Conservation (phyloP, 1,139 yeast genomes). For the Geotrichum carabidarum region DNA sequence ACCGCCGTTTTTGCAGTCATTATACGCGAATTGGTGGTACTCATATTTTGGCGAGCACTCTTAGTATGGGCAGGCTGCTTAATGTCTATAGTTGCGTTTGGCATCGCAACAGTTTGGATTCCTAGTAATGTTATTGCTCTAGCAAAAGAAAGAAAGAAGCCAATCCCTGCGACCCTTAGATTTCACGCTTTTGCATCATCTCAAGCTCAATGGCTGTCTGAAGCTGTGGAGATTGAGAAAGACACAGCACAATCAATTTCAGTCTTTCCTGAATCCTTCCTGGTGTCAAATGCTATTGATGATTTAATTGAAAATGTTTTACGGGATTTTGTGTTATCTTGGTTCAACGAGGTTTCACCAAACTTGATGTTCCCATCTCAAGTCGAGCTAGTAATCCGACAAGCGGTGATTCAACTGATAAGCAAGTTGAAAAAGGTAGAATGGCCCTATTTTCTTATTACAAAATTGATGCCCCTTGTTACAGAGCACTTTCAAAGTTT, state of each 20-base stretch:
- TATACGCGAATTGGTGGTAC: slow-evolving; percentile 22
- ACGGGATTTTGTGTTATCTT: slow-evolving; percentile 56
- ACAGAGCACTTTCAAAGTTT: slow-evolving; percentile 60
- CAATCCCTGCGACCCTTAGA: slow-evolving; percentile 9
- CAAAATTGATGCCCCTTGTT: slow-evolving; percentile 57
- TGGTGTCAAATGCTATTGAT: slow-evolving; percentile 51
- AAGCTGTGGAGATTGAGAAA: background rate
- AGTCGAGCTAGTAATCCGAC: slow-evolving; percentile 47
- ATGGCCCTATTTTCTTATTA: slow-evolving; percentile 53
- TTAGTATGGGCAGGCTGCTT: slow-evolving; percentile 25
- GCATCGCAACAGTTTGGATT: slow-evolving; percentile 20
- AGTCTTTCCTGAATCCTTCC: slow-evolving; percentile 48
- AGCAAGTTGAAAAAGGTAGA: slow-evolving; percentile 46
- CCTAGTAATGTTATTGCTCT: slow-evolving; percentile 18
- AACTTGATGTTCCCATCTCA: slow-evolving; percentile 46
- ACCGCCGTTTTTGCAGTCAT: slow-evolving; percentile 24
- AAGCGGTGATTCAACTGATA: slow-evolving; percentile 43
- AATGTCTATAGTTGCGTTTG: slow-evolving; percentile 20
- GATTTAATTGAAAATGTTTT: slow-evolving; percentile 50
- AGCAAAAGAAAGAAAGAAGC: slow-evolving; percentile 3
- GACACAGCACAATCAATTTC: slow-evolving; percentile 35
- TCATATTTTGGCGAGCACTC: slow-evolving; percentile 24
- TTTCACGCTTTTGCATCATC: slow-evolving; percentile 24
- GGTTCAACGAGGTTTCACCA: slow-evolving; percentile 55
- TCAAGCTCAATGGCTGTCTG: background rate